Evolutionary conservation across 805 yeast genomes (phyloP).

Genomic region (Candida chilensis): DNA sequence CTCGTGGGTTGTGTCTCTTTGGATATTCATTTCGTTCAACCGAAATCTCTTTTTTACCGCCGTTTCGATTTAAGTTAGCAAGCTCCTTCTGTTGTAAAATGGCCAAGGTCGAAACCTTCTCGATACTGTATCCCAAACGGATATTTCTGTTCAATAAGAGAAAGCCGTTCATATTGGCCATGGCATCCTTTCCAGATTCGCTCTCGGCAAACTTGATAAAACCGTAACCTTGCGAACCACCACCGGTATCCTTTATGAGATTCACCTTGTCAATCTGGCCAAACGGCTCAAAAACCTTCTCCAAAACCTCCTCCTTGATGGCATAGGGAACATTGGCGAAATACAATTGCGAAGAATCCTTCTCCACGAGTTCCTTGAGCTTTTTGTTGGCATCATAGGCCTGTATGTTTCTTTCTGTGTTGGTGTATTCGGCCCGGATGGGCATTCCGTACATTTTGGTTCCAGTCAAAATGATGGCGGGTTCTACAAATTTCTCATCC

Average conservation of each 20-base stretch:
- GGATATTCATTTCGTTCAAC: too few relatives aligned
- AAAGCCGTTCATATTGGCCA: background rate
- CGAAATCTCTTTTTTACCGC: too few relatives aligned
- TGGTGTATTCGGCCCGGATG: conserved; percentile 16
- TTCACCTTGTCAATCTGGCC: conserved; percentile 31
- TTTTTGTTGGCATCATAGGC: conserved; percentile 4
- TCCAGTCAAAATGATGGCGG: conserved; percentile 18
- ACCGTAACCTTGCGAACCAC: conserved; percentile 36
- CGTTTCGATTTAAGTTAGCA: background rate
- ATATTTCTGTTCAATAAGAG: background rate
- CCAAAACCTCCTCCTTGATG: conserved; percentile 25
- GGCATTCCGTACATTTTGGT: conserved; percentile 18
- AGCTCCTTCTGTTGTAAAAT: background rate
- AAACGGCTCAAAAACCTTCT: conserved; percentile 24
- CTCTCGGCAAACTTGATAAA: conserved; percentile 25
- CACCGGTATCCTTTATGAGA: conserved; percentile 34
- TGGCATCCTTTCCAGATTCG: background rate
- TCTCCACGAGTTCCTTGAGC: background rate
- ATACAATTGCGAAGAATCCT: conserved; percentile 7
- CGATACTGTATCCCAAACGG: conserved; percentile 1
- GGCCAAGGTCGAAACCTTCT: background rate
- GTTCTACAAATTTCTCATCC: conserved; percentile 11
- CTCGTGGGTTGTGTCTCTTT: too few relatives aligned
- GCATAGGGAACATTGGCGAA: conserved; percentile 17
- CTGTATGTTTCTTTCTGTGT: conserved; percentile 16